A percentile compares a stretch with the other conserved stretches of the same genome.
Conservation (phyloP, 176 grass and related monocot genomes). For the Bonia amplexicaulis region DNA sequence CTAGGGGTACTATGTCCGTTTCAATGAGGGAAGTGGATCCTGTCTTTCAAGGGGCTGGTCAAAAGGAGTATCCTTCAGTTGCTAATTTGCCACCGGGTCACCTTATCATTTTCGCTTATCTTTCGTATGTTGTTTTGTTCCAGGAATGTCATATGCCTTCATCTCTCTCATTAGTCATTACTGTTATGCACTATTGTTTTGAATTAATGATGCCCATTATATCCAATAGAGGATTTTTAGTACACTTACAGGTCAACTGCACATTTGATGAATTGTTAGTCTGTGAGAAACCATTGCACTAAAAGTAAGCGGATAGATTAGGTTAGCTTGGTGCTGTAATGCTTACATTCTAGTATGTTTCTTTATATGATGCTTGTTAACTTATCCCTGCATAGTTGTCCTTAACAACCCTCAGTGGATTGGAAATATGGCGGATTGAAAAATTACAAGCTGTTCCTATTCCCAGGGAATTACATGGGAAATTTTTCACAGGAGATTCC, state of each 20-base stretch:
- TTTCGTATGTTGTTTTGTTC: neutral
- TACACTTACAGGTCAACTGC: neutral
- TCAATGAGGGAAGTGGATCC: constrained; percentile 88
- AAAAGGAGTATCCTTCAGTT: constrained; percentile 87
- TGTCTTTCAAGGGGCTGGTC: constrained; percentile 79
- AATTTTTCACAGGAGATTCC: constrained; percentile 85
- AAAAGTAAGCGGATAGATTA: neutral
- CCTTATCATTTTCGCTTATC: constrained; percentile 17
- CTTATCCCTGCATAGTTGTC: constrained; percentile 22
- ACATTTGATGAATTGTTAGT: neutral
- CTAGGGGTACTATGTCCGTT: constrained; percentile 67
- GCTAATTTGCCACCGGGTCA: constrained; percentile 1
- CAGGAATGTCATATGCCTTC: neutral
- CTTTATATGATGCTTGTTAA: neutral
- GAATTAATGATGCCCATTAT: neutral
- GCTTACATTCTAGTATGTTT: neutral
- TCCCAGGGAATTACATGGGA: constrained; percentile 69
- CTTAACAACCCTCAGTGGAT: constrained; percentile 70
- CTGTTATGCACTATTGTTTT: neutral
- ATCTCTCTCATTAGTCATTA: neutral
- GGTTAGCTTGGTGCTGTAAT: neutral
- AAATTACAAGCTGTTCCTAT: constrained; percentile 74
- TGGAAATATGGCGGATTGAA: constrained; percentile 99
- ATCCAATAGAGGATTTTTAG: neutral
- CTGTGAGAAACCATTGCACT: constrained; percentile 7